Conservation (phyloP, 345 rosid genomes). For the Populus alba region DNA sequence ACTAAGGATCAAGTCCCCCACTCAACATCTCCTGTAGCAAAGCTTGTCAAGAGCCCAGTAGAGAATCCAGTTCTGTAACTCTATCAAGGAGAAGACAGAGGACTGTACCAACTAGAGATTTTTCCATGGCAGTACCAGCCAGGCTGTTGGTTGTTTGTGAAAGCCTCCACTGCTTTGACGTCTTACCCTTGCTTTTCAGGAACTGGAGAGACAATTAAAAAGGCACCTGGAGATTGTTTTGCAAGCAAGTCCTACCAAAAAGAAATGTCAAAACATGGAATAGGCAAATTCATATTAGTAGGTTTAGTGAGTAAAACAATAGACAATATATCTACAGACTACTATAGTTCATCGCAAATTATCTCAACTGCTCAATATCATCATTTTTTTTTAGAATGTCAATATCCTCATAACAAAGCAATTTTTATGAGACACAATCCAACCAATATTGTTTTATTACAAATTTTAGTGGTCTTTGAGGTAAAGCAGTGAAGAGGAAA, state of each 20-base stretch:
- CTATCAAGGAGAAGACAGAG: background rate
- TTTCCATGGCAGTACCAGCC: background rate
- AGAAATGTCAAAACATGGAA: background rate
- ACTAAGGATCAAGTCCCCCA: background rate
- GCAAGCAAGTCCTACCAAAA: background rate
- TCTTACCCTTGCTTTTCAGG: background rate
- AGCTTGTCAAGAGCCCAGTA: background rate
- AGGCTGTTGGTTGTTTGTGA: background rate
- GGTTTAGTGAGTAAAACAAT: background rate
- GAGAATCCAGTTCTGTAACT: background rate
- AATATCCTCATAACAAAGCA: too few relatives aligned
- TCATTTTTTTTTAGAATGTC: background rate
- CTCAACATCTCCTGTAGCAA: background rate
- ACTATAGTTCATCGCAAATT: background rate
- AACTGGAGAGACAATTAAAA: background rate
- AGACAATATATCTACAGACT: background rate
- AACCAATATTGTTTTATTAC: too few relatives aligned
- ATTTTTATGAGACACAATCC: too few relatives aligned
- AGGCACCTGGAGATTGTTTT: background rate
- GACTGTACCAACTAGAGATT: background rate
- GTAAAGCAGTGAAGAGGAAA: too few relatives aligned
- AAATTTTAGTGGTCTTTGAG: too few relatives aligned
- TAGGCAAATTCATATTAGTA: background rate
- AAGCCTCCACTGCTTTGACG: background rate
- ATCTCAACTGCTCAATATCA: background rate